Evolutionary conservation across 2,329 filamentous ascomycete genomes (phyloP), one percentile per base, ranked within the genome.

Genomic region (Triangularia verruculosa): DNA sequence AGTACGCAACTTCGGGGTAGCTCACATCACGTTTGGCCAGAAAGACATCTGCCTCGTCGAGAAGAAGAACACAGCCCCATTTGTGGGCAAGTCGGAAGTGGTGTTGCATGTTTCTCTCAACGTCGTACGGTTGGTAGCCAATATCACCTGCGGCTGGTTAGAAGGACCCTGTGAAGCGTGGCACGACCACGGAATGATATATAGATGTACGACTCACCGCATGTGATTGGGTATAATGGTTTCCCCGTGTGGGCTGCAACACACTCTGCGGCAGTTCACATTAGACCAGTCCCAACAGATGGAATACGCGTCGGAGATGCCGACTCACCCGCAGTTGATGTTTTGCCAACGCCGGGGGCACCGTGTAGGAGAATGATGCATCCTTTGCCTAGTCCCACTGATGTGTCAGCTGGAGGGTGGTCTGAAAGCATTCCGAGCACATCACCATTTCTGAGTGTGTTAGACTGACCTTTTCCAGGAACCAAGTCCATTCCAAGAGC

Each of bases 391-490:
- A 4, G 30, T 2, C 9, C 6, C 9, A 28, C 9, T 9, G 27
- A 22, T 12, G 22, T 22, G 59, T 32, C 20, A 47, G 34, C 27
- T 28, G n/a, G n/a, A n/a, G n/a, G n/a, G n/a, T n/a, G n/a, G n/a
- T n/a, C 9, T 28, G 27, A 28, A 28, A 28, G 27, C 5, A 28
- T 28, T 4, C 27, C 5, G 12, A 30, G 22, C 1, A 77, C 70
- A 1, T 28, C 27, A 4, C 27, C 27, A 5, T 13, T 11, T 22
- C 53, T 0, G 51, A 17, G 9, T 65, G 59, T 1, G 62, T 32
- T 20, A 72, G 24, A 30, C 65, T 70, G 61, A 74, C 74, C 75
- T 72, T 76, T 77, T 0, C 75, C 75, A 4, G 61, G 63, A 0
- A 77, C 71, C 11, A 76, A 67, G 20, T 77, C 75, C 12, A 67